Conservation (phyloP, 805 yeast species). For the Yarrowia keelungensis region DNA sequence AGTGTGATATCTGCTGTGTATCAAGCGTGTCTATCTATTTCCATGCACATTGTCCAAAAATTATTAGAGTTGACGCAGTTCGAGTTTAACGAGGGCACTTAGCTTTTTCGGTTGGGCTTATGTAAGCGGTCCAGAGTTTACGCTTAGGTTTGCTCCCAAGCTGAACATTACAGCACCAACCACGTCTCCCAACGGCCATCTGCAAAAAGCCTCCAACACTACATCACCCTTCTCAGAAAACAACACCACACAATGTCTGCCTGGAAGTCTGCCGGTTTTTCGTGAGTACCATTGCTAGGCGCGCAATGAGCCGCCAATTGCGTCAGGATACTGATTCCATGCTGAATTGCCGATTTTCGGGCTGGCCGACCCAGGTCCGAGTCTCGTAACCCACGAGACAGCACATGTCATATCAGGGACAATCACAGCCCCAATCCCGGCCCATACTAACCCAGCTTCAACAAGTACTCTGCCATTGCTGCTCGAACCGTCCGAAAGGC, state of each 20-base stretch:
- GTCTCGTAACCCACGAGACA: too few relatives aligned
- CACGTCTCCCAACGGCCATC: slow-evolving; percentile 30
- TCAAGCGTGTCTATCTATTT: neutral
- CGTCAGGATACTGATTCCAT: neutral
- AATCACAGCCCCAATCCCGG: neutral
- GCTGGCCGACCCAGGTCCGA: neutral
- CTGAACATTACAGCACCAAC: slow-evolving; percentile 38
- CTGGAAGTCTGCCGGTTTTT: slow-evolving; percentile 50
- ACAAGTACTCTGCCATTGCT: slow-evolving; percentile 89
- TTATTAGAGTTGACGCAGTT: slow-evolving; percentile 27
- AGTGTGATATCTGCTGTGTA: neutral
- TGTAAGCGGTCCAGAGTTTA: neutral
- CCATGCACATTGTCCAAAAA: slow-evolving; percentile 23
- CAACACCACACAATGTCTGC: slow-evolving; percentile 48
- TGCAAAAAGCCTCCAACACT: slow-evolving; percentile 35
- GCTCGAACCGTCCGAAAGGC: slow-evolving; percentile 88
- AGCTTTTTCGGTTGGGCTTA: neutral
- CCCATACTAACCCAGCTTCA: slow-evolving; percentile 57
- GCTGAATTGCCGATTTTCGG: neutral
- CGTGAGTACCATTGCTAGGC: slow-evolving; percentile 44
- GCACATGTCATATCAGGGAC: neutral
- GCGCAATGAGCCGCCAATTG: slow-evolving; percentile 24
- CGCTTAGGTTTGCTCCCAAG: neutral
- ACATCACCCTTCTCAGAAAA: slow-evolving; percentile 37
- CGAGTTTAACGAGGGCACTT: slow-evolving; percentile 6